Percentiles rank a stretch among this genome's conserved stretches.
Conservation (phyloP, 176 grass and related monocot species). For the Cenchrus fungigraminus region DNA sequence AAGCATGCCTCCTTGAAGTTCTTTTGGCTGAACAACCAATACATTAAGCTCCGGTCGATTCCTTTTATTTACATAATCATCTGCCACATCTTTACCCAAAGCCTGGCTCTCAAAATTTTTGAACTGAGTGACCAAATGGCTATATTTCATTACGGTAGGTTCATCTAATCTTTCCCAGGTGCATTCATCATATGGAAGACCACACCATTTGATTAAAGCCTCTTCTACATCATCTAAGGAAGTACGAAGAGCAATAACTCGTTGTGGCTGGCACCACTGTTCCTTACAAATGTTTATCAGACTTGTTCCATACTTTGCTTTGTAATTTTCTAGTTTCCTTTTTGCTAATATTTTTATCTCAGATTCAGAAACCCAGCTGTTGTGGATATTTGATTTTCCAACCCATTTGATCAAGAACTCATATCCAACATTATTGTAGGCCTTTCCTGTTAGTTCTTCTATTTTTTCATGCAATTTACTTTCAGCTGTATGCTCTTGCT, state of each 20-base stretch:
- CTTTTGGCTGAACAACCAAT: slow-evolving; percentile 85
- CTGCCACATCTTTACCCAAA: slow-evolving; percentile 65
- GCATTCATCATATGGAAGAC: slow-evolving; percentile 91
- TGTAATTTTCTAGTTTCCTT: slow-evolving; percentile 98
- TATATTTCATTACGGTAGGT: slow-evolving; percentile 70
- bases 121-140: slow-evolving; percentile 79
- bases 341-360: slow-evolving; percentile 82
- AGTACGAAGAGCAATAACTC: slow-evolving; percentile 69
- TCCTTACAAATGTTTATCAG: slow-evolving; percentile 94
- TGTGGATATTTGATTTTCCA: slow-evolving; percentile 91
- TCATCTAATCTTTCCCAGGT: slow-evolving; percentile 98
- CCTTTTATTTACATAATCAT: slow-evolving; percentile 47
- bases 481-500: slow-evolving; percentile 52
- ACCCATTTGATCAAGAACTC: slow-evolving; percentile 97
- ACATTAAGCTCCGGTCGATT: slow-evolving; percentile 61
- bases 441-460: slow-evolving; percentile 35
- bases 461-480: slow-evolving; percentile 38
- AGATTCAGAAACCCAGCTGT: slow-evolving; percentile 89
- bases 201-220: slow-evolving; percentile 92
- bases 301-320: slow-evolving; percentile 80
- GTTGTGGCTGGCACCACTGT: slow-evolving; percentile 88
- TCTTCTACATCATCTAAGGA: slow-evolving; percentile 60
- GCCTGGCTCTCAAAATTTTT: slow-evolving; percentile 70
- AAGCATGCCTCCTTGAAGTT: slow-evolving; percentile 84
- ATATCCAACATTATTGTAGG: slow-evolving; percentile 43